phyloP scores from a whole-genome alignment of 345 rosid species.

The Citrus inodora region DNA sequence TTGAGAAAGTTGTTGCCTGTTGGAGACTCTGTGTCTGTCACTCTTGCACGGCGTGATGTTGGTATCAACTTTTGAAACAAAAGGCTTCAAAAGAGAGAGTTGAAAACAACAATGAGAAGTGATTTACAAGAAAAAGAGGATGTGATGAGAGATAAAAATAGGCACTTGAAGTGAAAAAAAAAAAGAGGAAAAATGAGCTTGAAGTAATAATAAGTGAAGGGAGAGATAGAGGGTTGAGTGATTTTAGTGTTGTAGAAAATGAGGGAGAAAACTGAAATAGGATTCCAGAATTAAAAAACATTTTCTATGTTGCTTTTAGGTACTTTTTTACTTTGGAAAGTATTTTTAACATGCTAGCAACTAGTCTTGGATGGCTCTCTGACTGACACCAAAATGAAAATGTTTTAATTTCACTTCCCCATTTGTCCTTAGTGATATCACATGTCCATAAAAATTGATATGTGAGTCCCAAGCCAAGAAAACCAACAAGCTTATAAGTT shows the following conservation, averaged over 20 bases:
- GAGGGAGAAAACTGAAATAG: conserved; percentile 12
- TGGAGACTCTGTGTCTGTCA: background rate
- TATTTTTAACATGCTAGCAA: conserved; percentile 10
- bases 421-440: conserved; percentile 32
- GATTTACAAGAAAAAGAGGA: background rate
- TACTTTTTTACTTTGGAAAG: background rate
- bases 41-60: background rate
- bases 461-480: conserved; percentile 8
- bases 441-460: conserved; percentile 26
- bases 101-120: background rate
- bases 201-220: background rate
- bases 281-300: conserved; percentile 12
- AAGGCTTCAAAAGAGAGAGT: background rate
- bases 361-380: conserved; percentile 12
- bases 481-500: background rate
- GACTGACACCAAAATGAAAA: conserved; percentile 3
- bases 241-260: background rate
- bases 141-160: background rate
- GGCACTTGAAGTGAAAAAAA: background rate
- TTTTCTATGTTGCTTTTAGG: conserved; percentile 4
- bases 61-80: background rate
- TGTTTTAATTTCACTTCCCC: conserved; percentile 21
- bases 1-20: background rate
- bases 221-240: background rate
- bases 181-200: background rate